These are phyloP conservation scores for Chaetomium sp. DNA, from an alignment of 2,329 filamentous ascomycete genomes.

Conservation along the genomic window DNA sequence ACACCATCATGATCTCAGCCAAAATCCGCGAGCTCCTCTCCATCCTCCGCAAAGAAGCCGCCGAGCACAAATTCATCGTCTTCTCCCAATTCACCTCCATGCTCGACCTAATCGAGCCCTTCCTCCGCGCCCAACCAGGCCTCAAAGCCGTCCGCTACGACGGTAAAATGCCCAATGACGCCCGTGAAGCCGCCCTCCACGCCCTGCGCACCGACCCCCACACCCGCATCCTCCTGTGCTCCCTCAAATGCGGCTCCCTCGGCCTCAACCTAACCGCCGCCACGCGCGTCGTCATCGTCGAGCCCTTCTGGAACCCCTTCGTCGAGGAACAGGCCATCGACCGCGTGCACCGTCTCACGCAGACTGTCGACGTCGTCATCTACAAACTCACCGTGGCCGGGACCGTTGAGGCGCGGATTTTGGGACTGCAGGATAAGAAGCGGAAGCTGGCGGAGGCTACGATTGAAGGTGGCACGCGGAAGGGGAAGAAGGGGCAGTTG, in stretches of 20 bases:
- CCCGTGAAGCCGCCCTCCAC: constrained; percentile 77
- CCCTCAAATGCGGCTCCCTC: constrained; percentile 85
- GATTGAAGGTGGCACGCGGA: constrained; percentile 73
- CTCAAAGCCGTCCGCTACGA: constrained; percentile 87
- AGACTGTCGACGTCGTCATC: constrained; percentile 88
- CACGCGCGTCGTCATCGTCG: constrained; percentile 85
- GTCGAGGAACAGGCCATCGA: constrained; percentile 99
- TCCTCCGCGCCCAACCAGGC: constrained; percentile 60
- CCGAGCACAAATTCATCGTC: constrained; percentile 91
- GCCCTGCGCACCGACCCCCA: constrained; percentile 66
- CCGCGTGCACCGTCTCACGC: constrained; percentile 94
- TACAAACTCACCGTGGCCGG: constrained; percentile 86
- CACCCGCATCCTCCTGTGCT: constrained; percentile 82
- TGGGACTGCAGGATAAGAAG: constrained; percentile 93
- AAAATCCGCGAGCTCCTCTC: constrained; percentile 84
- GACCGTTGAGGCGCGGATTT: constrained; percentile 87
- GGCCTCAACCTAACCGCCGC: constrained; percentile 93
- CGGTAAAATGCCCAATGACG: constrained; percentile 89
- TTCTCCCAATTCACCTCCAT: constrained; percentile 98
- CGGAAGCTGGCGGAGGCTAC: constrained; percentile 83
- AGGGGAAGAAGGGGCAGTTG: constrained; percentile 48
- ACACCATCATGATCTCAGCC: constrained; percentile 63
- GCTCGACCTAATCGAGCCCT: constrained; percentile 93
- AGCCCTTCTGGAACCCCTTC: constrained; percentile 99
- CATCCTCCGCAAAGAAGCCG: constrained; percentile 71